Conservation (phyloP, 2,329 filamentous ascomycete species). For the Tolypocladium guangdongense region DNA sequence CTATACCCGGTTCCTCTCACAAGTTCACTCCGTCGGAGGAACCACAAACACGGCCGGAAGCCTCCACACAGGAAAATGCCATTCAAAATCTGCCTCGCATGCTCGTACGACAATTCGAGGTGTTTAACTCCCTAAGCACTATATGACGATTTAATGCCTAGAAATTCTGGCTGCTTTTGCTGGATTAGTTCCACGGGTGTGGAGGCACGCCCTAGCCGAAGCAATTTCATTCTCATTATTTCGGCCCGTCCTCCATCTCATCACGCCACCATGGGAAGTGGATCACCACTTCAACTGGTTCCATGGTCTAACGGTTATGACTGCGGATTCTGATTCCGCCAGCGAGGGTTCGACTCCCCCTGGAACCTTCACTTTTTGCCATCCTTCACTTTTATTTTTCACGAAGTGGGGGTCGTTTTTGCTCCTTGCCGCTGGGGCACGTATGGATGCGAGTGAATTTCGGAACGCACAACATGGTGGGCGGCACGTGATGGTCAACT, state of each 20-base stretch:
- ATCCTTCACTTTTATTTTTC: no score
- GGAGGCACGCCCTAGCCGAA: neutral
- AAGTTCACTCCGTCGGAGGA: no score
- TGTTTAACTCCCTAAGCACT: neutral
- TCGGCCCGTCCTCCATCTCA: neutral
- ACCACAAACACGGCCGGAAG: no score
- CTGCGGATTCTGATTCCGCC: constrained; percentile 26
- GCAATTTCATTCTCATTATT: neutral
- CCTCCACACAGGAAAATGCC: neutral
- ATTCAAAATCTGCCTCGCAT: neutral
- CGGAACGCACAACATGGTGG: neutral
- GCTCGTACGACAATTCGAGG: no score
- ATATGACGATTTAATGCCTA: neutral
- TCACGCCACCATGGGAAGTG: constrained; percentile 12
- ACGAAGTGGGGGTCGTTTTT: neutral
- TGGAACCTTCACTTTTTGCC: constrained; percentile 17
- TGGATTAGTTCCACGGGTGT: neutral
- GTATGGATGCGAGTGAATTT: neutral
- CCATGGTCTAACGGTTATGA: constrained; percentile 27
- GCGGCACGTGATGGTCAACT: neutral
- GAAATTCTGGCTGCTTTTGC: neutral
- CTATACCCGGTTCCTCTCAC: no score
- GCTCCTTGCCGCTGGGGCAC: neutral
- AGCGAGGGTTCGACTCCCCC: constrained; percentile 26
- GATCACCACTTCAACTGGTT: constrained; percentile 16